phyloP scores from a whole-genome alignment of 306 rosid genomes.

The Cicer bijugum region DNA sequence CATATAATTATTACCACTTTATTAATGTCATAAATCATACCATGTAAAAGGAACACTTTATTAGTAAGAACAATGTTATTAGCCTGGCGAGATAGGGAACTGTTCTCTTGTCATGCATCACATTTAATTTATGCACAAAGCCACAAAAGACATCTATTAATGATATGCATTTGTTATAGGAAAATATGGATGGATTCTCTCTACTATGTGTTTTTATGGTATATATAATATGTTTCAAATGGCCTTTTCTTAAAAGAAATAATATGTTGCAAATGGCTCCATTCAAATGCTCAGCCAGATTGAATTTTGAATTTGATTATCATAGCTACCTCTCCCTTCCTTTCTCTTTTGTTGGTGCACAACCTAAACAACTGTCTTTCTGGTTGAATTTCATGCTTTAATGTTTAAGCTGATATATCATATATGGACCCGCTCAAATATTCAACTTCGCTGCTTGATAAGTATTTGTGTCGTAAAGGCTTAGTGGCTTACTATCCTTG shows the following conservation, averaged over 20 bases:
- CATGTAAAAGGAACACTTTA: not conserved
- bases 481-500: not conserved
- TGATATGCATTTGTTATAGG: not conserved
- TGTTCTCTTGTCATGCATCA: not conserved
- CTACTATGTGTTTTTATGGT: not conserved
- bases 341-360: constrained; percentile 21
- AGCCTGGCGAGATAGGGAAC: not conserved
- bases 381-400: not conserved
- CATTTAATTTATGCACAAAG: constrained; percentile 12
- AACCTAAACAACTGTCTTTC: not conserved
- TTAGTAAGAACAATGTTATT: not conserved
- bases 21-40: not conserved
- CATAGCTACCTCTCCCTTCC: not conserved
- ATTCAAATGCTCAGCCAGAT: constrained; percentile 14
- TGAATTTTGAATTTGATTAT: not conserved
- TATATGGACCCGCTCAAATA: not conserved
- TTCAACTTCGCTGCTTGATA: not conserved
- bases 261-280: too few relatives aligned
- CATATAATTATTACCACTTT: not conserved
- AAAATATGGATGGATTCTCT: not conserved
- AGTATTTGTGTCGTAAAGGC: too few relatives aligned
- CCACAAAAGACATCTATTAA: not conserved
- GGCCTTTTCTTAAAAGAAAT: not conserved
- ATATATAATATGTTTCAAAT: not conserved
- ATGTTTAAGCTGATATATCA: constrained; percentile 24